These are phyloP conservation scores for Silene coronaria DNA, from an alignment of 179 eudicot genomes.

Conservation along the genomic window DNA sequence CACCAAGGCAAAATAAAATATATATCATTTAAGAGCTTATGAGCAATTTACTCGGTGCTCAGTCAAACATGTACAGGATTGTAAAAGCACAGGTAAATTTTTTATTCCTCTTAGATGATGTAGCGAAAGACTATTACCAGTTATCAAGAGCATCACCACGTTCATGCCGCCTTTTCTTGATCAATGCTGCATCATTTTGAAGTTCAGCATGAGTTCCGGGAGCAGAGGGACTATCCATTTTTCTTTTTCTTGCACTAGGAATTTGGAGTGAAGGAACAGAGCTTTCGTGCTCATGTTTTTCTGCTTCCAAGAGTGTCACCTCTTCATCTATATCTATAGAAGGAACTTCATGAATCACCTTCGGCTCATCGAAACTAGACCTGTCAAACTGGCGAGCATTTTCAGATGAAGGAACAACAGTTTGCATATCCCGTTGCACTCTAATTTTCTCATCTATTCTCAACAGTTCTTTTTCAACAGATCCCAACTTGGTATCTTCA, in stretches of 20 bases:
- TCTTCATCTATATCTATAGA: slow-evolving; percentile 28
- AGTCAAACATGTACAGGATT: neutral
- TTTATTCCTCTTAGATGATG: neutral
- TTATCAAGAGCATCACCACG: slow-evolving; percentile 23
- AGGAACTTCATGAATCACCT: slow-evolving; percentile 43
- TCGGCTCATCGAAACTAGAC: slow-evolving; percentile 32
- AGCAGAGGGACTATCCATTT: slow-evolving; percentile 19
- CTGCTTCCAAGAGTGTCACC: slow-evolving; percentile 1
- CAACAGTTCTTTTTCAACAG: slow-evolving; percentile 17
- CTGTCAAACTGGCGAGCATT: slow-evolving; percentile 14
- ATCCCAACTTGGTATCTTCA: slow-evolving; percentile 19
- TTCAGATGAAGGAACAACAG: neutral
- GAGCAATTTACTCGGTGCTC: slow-evolving; percentile 2
- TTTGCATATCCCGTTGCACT: slow-evolving; percentile 6
- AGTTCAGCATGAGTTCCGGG: slow-evolving; percentile 30
- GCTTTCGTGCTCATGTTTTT: slow-evolving; percentile 14
- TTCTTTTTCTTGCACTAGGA: slow-evolving; percentile 28
- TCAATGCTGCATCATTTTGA: slow-evolving; percentile 35
- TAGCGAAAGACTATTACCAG: slow-evolving; percentile 30
- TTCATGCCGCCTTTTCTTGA: slow-evolving; percentile 60
- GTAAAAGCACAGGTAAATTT: neutral
- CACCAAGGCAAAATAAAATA: neutral
- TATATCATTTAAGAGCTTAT: neutral
- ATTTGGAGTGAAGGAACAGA: slow-evolving; percentile 13
- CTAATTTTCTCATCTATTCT: slow-evolving; percentile 20